phyloP scores from a whole-genome alignment of 305 asterid genomes.

The Plantago coronopus region DNA sequence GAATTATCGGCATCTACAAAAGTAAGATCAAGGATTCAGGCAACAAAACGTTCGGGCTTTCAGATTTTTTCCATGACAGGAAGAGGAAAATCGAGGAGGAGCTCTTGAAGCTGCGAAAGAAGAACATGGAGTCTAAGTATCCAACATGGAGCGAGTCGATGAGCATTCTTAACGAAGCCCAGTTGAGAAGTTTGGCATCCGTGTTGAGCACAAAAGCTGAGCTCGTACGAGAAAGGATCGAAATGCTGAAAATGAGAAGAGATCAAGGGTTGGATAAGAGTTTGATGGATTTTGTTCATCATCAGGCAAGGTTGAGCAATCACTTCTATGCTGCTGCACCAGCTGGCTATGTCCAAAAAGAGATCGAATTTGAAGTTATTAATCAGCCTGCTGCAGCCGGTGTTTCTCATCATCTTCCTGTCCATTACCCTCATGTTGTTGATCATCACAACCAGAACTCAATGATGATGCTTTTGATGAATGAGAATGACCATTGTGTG shows the following conservation, averaged over 20 bases:
- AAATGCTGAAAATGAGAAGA: conserved; percentile 19
- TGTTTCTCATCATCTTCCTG: neutral
- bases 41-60: conserved; percentile 37
- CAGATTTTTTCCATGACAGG: conserved; percentile 44
- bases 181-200: conserved; percentile 33
- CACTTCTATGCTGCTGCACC: neutral
- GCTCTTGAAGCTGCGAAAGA: conserved; percentile 35
- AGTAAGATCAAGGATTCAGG: conserved; percentile 36
- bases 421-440: conserved; percentile 10
- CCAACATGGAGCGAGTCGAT: conserved; percentile 36
- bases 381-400: neutral
- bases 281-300: conserved; percentile 18
- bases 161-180: conserved; percentile 19
- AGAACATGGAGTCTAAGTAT: conserved; percentile 42
- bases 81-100: conserved; percentile 50
- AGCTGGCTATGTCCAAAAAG: too few relatives aligned
- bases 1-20: conserved; percentile 39
- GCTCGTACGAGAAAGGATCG: conserved; percentile 31
- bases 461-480: conserved; percentile 41
- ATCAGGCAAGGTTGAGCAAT: conserved; percentile 16
- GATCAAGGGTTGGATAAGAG: neutral
- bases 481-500: conserved; percentile 13
- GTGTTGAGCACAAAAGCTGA: conserved; percentile 27
- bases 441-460: conserved; percentile 27
- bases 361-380: too few relatives aligned